Conservation (phyloP, 169 alveolate genomes). For the Sarcocystis neurona region DNA sequence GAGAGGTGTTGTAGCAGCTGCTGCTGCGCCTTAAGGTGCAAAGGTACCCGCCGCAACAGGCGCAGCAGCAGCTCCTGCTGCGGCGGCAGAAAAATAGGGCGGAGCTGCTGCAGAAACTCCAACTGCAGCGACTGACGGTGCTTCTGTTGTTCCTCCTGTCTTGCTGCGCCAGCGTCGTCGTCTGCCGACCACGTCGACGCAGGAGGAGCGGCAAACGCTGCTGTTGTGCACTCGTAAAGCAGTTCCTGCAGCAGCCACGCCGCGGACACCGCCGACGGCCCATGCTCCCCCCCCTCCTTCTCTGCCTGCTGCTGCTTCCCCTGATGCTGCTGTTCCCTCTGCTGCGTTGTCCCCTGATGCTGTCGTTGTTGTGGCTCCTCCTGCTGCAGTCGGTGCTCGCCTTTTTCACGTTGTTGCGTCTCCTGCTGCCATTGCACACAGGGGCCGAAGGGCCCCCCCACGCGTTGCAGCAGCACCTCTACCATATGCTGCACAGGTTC, state of each 20-base stretch:
- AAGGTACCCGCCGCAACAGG: not conserved
- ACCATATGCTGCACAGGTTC: not conserved
- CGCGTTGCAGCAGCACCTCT: not conserved
- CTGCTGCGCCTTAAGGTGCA: not conserved
- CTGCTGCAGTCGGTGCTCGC: not conserved
- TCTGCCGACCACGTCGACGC: not conserved
- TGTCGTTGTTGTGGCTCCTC: not conserved
- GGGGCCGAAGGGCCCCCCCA: no score
- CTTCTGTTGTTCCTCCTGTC: not conserved
- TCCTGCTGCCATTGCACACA: no score
- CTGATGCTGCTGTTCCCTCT: no score
- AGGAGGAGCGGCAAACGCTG: no score
- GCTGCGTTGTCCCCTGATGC: no score
- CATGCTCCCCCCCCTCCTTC: not conserved
- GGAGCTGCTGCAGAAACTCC: not conserved
- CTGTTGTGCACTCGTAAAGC: not conserved
- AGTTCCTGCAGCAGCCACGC: not conserved
- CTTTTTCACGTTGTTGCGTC: no score
- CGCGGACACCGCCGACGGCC: not conserved
- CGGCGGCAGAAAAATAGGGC: conserved; percentile 30
- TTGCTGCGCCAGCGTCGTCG: not conserved
- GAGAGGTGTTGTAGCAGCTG: not conserved
- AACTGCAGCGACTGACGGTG: not conserved
- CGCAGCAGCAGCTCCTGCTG: conserved; percentile 17
- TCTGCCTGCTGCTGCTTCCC: not conserved